Base-by-base conservation (phyloP, 768 basidiomycete genomes). In the Naganishia onofrii region DNA sequence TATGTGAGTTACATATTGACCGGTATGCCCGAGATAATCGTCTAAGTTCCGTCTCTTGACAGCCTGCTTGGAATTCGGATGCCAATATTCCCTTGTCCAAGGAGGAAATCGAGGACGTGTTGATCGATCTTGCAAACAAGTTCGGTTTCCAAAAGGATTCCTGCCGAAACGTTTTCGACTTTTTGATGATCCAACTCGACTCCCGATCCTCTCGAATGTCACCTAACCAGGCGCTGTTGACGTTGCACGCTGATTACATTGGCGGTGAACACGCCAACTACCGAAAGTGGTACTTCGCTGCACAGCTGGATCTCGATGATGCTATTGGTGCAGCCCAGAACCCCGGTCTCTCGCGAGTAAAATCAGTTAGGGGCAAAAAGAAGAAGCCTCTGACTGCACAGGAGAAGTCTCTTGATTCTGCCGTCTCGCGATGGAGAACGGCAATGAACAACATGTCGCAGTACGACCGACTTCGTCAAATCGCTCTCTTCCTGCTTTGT, bases 271-370 rank as follows among this genome's bases (percentile, higher is more conserved):
- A 97, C 76, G 92, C 96, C 60, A 98, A 98, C 84, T 98, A 98
- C 83, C 91, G 96, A 71, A 97, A 97, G 83, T 98, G 96, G 96
- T 99, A 99, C 83, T 99, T 98, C 81, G 96, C 95, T 32, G 93
- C 95, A 23, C 96, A 99, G 81, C 88, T 99, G 70, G 95, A 98
- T 81, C 89, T 98, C 52, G 96, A 99, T 80, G 96, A 99, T 75
- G 95, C 93, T 57, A 89, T 98, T 66, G 96, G 95, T 32, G 87
- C 90, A 70, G 86, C 86, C 7, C 92, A 96, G 78, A 97, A 96
- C 79, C 92, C 93, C 0, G 94, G 94, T 68, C 84, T 96, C 5
- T 87, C 86, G 58, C 89, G 92, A 12, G 85, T 95, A n/a, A 86
- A 87, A 70, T 90, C 91, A 3, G 87, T 88, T 70, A 90, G 91